Evolutionary conservation across 2,329 filamentous ascomycete genomes (phyloP).

Genomic region (Fusarium sacchari): DNA sequence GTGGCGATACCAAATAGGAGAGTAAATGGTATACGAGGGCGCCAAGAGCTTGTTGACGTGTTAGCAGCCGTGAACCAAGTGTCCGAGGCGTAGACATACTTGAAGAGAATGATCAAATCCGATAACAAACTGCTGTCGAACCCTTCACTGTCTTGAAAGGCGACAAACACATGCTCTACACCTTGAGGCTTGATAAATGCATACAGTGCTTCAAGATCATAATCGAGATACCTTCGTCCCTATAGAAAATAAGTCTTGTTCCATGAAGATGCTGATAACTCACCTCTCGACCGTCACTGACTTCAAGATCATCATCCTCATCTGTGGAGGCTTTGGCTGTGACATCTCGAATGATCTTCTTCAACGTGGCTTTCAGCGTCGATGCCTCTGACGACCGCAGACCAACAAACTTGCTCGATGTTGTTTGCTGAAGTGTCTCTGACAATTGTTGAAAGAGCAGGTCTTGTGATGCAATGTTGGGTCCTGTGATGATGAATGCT

Average conservation of each 20-base stretch:
- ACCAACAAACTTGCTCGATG: slow-evolving; percentile 68
- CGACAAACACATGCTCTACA: slow-evolving; percentile 72
- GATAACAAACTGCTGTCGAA: slow-evolving; percentile 79
- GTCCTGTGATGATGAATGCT: slow-evolving; percentile 79
- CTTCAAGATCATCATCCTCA: slow-evolving; percentile 66
- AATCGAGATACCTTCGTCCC: slow-evolving; percentile 76
- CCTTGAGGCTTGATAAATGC: slow-evolving; percentile 65
- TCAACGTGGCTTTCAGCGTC: slow-evolving; percentile 78
- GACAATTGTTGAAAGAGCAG: slow-evolving; percentile 78
- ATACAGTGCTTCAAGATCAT: slow-evolving; percentile 78
- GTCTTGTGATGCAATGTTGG: slow-evolving; percentile 80
- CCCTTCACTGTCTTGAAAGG: slow-evolving; percentile 84
- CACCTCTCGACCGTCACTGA: slow-evolving; percentile 60
- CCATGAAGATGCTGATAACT: slow-evolving; percentile 32
- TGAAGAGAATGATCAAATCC: slow-evolving; percentile 75
- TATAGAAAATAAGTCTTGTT: slow-evolving; percentile 45
- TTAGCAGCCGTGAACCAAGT: slow-evolving; percentile 32
- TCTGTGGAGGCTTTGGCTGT: slow-evolving; percentile 61
- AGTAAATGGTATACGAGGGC: slow-evolving; percentile 79
- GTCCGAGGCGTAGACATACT: slow-evolving; percentile 57
- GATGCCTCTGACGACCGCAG: slow-evolving; percentile 76
- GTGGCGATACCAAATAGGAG: slow-evolving; percentile 84
- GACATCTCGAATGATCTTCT: slow-evolving; percentile 76
- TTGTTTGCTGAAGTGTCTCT: slow-evolving; percentile 60
- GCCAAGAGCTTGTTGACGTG: slow-evolving; percentile 66